phyloP scores from a whole-genome alignment of 1,284 basidiomycete genomes.

The Lentinula novae-zelandiae region DNA sequence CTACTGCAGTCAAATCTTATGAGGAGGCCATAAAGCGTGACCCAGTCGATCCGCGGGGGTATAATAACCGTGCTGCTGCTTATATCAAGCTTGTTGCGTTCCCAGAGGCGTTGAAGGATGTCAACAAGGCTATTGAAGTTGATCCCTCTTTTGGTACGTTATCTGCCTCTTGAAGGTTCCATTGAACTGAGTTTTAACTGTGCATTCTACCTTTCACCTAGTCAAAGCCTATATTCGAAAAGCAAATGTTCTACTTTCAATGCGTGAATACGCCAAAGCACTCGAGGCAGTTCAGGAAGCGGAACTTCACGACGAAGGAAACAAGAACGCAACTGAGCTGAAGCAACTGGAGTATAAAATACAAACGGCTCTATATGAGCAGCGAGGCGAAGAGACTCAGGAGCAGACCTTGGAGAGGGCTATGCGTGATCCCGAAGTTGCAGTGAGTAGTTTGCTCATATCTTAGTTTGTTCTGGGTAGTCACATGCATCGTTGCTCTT shows the following conservation, averaged over 20 bases:
- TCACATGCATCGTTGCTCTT: slow-evolving; percentile 8
- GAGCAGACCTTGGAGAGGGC: slow-evolving; percentile 92
- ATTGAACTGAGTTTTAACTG: background rate
- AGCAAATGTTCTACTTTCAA: slow-evolving; percentile 79
- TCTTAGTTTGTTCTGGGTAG: slow-evolving; percentile 2
- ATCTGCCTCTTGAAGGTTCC: background rate
- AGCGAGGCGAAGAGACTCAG: slow-evolving; percentile 87
- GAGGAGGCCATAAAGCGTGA: slow-evolving; percentile 96
- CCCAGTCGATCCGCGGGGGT: slow-evolving; percentile 86
- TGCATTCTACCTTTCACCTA: slow-evolving; percentile 22
- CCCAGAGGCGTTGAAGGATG: slow-evolving; percentile 96
- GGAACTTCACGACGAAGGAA: slow-evolving; percentile 68
- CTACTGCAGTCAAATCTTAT: slow-evolving; percentile 90
- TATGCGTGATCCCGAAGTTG: slow-evolving; percentile 96
- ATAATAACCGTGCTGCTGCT: slow-evolving; percentile 96
- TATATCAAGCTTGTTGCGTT: slow-evolving; percentile 95
- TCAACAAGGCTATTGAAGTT: slow-evolving; percentile 88
- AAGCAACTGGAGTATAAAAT: slow-evolving; percentile 75
- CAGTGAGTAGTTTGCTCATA: slow-evolving; percentile 46
- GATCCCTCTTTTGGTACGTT: slow-evolving; percentile 78
- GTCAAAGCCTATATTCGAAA: slow-evolving; percentile 98
- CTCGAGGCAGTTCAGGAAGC: slow-evolving; percentile 80
- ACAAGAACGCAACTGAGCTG: slow-evolving; percentile 82
- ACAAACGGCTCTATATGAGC: slow-evolving; percentile 76
- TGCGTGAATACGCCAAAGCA: slow-evolving; percentile 92